phyloP scores from a whole-genome alignment of 805 yeast genomes.

The Ogataea henricii region DNA sequence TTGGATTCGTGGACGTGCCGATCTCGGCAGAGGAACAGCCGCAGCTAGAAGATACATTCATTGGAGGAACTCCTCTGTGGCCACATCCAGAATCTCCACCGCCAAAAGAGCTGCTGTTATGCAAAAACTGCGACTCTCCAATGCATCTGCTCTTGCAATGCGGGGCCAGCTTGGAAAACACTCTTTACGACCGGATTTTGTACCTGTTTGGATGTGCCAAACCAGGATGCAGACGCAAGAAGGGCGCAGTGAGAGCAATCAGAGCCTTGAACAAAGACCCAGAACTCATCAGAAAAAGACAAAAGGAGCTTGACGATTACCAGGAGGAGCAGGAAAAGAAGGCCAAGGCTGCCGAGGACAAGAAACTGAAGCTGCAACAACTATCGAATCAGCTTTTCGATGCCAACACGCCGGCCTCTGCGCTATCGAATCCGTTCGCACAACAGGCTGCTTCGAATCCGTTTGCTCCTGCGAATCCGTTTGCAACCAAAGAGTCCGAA shows the following conservation, averaged over 20 bases:
- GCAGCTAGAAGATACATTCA: constrained; percentile 64
- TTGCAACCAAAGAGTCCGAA: constrained; percentile 5
- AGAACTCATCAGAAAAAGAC: constrained; percentile 41
- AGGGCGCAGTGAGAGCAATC: constrained; percentile 73
- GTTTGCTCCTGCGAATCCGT: constrained; percentile 17
- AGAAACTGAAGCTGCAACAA: constrained; percentile 41
- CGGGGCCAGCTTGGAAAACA: constrained; percentile 71
- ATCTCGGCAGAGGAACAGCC: constrained; percentile 49
- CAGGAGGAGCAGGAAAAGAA: constrained; percentile 45
- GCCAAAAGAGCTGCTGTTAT: constrained; percentile 49
- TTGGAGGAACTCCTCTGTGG: constrained; percentile 84
- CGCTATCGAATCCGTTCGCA: constrained; percentile 28
- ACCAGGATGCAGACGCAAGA: constrained; percentile 62
- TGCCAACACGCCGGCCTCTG: constrained; percentile 14
- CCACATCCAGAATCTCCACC: constrained; percentile 62
- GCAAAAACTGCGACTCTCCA: constrained; percentile 63
- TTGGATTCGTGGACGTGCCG: constrained; percentile 70
- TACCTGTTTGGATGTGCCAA: constrained; percentile 78
- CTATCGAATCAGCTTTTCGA: constrained; percentile 47
- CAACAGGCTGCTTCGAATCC: constrained; percentile 31
- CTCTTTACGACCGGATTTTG: constrained; percentile 75
- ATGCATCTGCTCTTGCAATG: constrained; percentile 79
- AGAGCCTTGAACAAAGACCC: constrained; percentile 74
- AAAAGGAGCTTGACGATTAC: constrained; percentile 42
- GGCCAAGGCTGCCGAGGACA: constrained; percentile 44